Conservation (phyloP, 1,139 yeast species). For the Yamadazyma atmosphaerica region DNA sequence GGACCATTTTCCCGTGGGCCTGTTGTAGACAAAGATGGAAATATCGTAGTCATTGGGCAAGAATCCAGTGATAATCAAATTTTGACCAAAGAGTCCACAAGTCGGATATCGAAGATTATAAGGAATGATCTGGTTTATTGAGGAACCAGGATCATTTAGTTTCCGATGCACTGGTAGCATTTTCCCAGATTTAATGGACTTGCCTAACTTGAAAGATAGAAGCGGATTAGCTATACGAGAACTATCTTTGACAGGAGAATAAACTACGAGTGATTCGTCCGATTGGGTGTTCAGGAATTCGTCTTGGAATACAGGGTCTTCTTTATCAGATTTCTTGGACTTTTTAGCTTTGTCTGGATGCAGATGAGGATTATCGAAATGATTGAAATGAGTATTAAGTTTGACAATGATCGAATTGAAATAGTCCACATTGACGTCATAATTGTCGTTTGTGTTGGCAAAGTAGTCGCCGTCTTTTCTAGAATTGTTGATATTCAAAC, state of each 20-base stretch:
- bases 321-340: too few relatives aligned
- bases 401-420: conserved; percentile 34
- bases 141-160: conserved; percentile 14
- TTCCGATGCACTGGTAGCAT: conserved; percentile 29
- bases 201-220: conserved; percentile 37
- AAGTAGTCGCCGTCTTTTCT: conserved; percentile 14
- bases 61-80: conserved; percentile 61
- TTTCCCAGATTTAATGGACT: conserved; percentile 33
- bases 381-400: conserved; percentile 31
- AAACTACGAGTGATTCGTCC: conserved; percentile 37
- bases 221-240: conserved; percentile 32
- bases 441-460: conserved; percentile 20
- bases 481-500: conserved; percentile 2
- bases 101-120: conserved; percentile 52
- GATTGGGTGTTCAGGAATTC: conserved; percentile 1
- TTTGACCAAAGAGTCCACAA: conserved; percentile 62
- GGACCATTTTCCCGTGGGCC: conserved; percentile 66
- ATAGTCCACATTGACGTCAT: conserved; percentile 31
- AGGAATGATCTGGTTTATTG: conserved; percentile 21
- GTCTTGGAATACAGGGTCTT: neutral
- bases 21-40: conserved; percentile 58
- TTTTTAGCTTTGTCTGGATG: too few relatives aligned
- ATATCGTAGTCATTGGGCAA: conserved; percentile 54
- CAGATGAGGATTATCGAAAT: too few relatives aligned
- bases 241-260: conserved; percentile 28